These are phyloP conservation scores for Dryadomyces sulphureus DNA, from an alignment of 2,329 filamentous ascomycete species.

Conservation along the genomic window DNA sequence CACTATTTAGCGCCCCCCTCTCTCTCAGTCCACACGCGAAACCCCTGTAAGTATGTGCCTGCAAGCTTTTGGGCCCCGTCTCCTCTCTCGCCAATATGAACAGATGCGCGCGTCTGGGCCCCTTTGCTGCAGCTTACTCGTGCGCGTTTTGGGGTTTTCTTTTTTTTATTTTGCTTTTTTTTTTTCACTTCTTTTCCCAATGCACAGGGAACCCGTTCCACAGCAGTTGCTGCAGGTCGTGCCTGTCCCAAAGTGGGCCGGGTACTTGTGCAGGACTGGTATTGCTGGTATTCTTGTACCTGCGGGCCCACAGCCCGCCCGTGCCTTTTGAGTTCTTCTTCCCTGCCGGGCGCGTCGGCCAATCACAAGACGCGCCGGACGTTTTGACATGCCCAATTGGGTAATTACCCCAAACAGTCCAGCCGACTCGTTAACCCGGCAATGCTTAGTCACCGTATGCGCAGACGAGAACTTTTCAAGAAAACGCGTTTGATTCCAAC, in stretches of 20 bases:
- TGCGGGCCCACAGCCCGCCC: constrained; percentile 5
- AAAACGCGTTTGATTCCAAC: constrained; percentile 10
- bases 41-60: no score
- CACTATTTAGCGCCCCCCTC: constrained; percentile 6
- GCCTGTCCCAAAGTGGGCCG: not conserved
- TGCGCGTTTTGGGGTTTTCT: no score
- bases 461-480: not conserved
- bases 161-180: no score
- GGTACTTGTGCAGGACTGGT: not conserved
- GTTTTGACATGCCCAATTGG: constrained; percentile 7
- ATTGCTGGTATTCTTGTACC: constrained; percentile 1
- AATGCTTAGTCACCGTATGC: constrained; percentile 4
- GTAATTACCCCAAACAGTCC: constrained; percentile 11
- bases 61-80: no score
- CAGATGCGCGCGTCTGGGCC: no score
- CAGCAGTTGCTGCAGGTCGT: no score
- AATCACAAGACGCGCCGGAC: constrained; percentile 11
- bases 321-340: constrained; percentile 7
- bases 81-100: no score
- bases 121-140: no score
- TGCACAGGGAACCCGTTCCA: no score
- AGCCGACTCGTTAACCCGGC: constrained; percentile 8
- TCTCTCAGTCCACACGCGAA: constrained; percentile 2
- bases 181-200: no score
- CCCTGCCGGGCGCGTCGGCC: constrained; percentile 9